phyloP scores from a whole-genome alignment of 306 rosid genomes.

The Cucurbita pepo region DNA sequence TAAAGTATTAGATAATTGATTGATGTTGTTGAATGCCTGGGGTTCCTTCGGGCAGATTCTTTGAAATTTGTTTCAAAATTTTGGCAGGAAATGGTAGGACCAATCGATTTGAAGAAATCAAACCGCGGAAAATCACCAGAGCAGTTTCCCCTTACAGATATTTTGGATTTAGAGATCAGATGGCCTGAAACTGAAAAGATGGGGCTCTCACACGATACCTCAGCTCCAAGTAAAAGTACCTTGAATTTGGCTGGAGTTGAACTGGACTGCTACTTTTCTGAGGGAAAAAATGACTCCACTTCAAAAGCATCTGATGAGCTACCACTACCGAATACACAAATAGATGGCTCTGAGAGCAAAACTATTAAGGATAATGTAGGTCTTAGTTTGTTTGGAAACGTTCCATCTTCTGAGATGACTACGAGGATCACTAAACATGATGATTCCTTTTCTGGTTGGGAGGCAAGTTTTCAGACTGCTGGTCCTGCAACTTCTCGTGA shows the following conservation, averaged over 20 bases:
- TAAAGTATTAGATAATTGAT: background rate
- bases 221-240: constrained; percentile 20
- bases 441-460: constrained; percentile 61
- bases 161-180: constrained; percentile 59
- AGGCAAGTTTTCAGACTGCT: constrained; percentile 43
- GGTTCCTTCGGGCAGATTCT: background rate
- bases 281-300: constrained; percentile 20
- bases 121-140: constrained; percentile 30
- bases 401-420: constrained; percentile 17
- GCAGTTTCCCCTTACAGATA: constrained; percentile 48
- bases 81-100: constrained; percentile 57
- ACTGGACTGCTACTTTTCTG: constrained; percentile 34
- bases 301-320: constrained; percentile 17
- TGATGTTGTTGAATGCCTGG: background rate
- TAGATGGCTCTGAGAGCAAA: too few species aligned
- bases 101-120: constrained; percentile 24
- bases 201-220: constrained; percentile 13
- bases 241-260: constrained; percentile 45
- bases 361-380: constrained; percentile 19
- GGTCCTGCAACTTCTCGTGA: constrained; percentile 24
- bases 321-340: constrained; percentile 5
- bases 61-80: constrained; percentile 4
- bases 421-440: constrained; percentile 22
- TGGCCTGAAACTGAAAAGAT: constrained; percentile 48
- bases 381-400: constrained; percentile 52